These are phyloP conservation scores for Neofusicoccum sp. DNA, from an alignment of 2,329 filamentous ascomycete species.

Conservation along the genomic window DNA sequence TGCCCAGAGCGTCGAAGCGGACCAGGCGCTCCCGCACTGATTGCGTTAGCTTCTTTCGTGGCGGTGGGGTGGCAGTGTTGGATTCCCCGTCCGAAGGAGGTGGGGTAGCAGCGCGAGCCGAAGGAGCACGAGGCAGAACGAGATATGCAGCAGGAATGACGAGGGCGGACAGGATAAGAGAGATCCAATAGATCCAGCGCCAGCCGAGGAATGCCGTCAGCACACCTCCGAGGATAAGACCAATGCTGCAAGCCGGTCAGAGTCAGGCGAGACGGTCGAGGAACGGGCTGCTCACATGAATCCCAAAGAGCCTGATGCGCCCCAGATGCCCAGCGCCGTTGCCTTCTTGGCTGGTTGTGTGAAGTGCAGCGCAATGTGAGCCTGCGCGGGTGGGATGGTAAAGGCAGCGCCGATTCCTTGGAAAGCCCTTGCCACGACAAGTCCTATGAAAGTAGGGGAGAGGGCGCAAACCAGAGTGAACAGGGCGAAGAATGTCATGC, in stretches of 20 bases:
- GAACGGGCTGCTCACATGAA: slow-evolving; percentile 5
- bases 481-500: slow-evolving; percentile 13
- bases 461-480: slow-evolving; percentile 18
- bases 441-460: slow-evolving; percentile 12
- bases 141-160: slow-evolving; percentile 16
- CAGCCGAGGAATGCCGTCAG: slow-evolving; percentile 17
- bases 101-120: neutral
- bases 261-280: neutral
- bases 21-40: slow-evolving; percentile 6
- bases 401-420: slow-evolving; percentile 19
- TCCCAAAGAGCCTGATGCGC: slow-evolving; percentile 8
- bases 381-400: slow-evolving; percentile 17
- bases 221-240: slow-evolving; percentile 17
- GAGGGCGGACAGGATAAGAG: slow-evolving; percentile 7
- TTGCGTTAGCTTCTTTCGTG: neutral
- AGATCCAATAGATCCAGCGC: slow-evolving; percentile 20
- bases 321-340: slow-evolving; percentile 17
- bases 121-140: neutral
- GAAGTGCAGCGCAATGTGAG: slow-evolving; percentile 16
- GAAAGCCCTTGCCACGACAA: slow-evolving; percentile 16
- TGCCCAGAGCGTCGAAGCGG: slow-evolving; percentile 18
- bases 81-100: neutral
- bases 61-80: neutral
- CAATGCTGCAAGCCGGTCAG: slow-evolving; percentile 1
- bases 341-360: slow-evolving; percentile 11